Percentiles rank a stretch among this genome's conserved stretches.
phyloP scores from a whole-genome alignment of 805 yeast genomes.

The Hanseniaspora guilliermondii region DNA sequence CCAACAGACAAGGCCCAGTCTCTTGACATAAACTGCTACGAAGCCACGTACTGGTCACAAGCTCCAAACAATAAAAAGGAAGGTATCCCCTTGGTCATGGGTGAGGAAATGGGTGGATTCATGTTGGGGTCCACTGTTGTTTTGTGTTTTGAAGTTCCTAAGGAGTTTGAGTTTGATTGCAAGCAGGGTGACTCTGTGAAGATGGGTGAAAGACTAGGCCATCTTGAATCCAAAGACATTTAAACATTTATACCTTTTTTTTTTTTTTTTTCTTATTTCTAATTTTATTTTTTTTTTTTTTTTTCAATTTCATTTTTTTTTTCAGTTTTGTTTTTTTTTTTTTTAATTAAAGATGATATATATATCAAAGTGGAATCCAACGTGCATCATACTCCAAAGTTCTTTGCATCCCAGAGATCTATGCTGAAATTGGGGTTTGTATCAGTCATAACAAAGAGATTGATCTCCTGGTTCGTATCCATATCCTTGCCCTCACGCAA shows the following conservation, averaged over 20 bases:
- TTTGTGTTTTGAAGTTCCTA: slow-evolving; percentile 90
- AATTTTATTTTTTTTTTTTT: neutral
- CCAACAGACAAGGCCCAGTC: slow-evolving; percentile 18
- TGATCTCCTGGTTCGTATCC: neutral
- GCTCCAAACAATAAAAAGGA: slow-evolving; percentile 53
- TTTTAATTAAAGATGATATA: too few relatives aligned
- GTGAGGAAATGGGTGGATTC: slow-evolving; percentile 95
- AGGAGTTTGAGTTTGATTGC: slow-evolving; percentile 55
- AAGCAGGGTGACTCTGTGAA: slow-evolving; percentile 63
- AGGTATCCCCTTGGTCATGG: slow-evolving; percentile 81
- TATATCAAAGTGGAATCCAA: slow-evolving; percentile 5
- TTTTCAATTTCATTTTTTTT: neutral
- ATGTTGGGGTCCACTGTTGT: slow-evolving; percentile 95
- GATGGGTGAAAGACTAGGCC: slow-evolving; percentile 74
- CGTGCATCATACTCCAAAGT: slow-evolving; percentile 19
- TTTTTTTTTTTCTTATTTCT: neutral
- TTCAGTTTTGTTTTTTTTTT: too few relatives aligned
- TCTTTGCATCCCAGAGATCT: neutral
- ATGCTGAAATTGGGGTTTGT: neutral
- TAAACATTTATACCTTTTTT: neutral
- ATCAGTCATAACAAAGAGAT: neutral
- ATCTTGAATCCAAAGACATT: slow-evolving; percentile 13
- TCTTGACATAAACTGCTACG: slow-evolving; percentile 53
- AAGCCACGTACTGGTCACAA: slow-evolving; percentile 68
- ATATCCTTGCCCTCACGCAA: neutral